Evolutionary conservation across 73 alveolate species (phyloP).

Genomic region (Blepharisma stoltei): DNA sequence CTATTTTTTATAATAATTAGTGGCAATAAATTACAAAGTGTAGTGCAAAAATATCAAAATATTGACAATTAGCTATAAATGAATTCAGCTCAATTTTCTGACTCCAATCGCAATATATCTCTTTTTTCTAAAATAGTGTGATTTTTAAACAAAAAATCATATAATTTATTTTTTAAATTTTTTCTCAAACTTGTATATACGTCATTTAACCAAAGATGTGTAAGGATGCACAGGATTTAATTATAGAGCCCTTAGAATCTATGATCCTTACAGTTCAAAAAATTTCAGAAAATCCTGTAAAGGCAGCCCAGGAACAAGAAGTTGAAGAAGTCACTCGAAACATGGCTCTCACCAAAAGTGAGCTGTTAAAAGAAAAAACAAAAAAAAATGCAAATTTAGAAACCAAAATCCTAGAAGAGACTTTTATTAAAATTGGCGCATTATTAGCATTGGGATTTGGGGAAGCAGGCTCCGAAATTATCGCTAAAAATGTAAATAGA

Average conservation of each 20-base stretch:
- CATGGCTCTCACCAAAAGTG: too few species aligned
- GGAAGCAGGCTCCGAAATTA: conserved; percentile 89
- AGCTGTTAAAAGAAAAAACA: not conserved
- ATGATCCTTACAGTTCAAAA: conserved; percentile 49
- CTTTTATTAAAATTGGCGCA: conserved; percentile 83
- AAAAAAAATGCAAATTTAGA: conserved; percentile 38
- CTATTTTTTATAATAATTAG: too few species aligned
- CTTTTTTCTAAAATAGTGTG: too few species aligned
- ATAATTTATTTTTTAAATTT: too few species aligned
- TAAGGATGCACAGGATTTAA: conserved; percentile 40
- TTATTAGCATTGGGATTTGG: conserved; percentile 82
- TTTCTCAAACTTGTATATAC: too few species aligned
- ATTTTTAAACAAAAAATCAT: too few species aligned
- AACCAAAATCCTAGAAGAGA: conserved; percentile 81
- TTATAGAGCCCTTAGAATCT: conserved; percentile 41
- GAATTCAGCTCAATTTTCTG: too few species aligned
- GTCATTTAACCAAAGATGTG: too few species aligned
- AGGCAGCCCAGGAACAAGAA: conserved; percentile 61
- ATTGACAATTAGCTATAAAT: too few species aligned
- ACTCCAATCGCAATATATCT: too few species aligned
- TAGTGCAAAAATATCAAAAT: too few species aligned
- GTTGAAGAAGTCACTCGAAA: conserved; percentile 19
- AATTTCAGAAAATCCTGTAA: conserved; percentile 47
- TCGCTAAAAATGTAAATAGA: conserved; percentile 81
- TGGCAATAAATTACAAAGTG: too few species aligned